Evolutionary conservation across 441 rosid species (phyloP), one percentile per base, ranked within the genome.

Genomic region (Melastoma candidum): DNA sequence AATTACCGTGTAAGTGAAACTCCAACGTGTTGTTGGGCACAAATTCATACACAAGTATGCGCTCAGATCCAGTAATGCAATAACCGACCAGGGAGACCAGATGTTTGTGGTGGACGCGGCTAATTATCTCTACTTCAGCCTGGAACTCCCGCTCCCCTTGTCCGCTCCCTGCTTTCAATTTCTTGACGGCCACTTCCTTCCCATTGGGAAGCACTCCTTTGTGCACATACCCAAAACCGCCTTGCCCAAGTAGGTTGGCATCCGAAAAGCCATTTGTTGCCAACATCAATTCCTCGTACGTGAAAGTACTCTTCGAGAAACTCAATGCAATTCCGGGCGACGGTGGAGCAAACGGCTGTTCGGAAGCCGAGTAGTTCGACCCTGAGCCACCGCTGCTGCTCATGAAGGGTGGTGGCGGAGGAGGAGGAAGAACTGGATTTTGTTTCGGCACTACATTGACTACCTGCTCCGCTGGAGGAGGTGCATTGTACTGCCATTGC

Each of bases 81-180:
- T 55, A 62, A 3, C 66, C 66, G 9, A 62, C 66, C 54, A 62
- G 44, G n/a, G 66, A 48, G 49, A 62, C 66, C 22, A 62, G 59
- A 45, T 62, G 66, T 49, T 44, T 62, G 59, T 62, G 66, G 56
- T 62, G 66, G 24, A 62, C 60, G 27, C 66, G 66, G 49, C 60
- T 55, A 50, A 62, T 62, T 26, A 62, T 62, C 41, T 62, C 66
- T 24, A 62, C 50, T 54, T 62, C 66, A 0, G 66, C 66, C 49
- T 62, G 55, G 55, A 62, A 62, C 32, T 62, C 66, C 0, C 66
- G 60, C 46, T 62, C 66, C 45, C 66, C 66, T 44, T 62, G 66
- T 11, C 66, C 66, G 1, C 60, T 44, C 36, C 60, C 66, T 0
- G 47, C 66, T 49, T 62, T 62, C 48, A 62, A 60, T 44, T 26